These are phyloP conservation scores for Hansenula lynferdii DNA, from an alignment of 1,139 yeast species.

Conservation along the genomic window DNA sequence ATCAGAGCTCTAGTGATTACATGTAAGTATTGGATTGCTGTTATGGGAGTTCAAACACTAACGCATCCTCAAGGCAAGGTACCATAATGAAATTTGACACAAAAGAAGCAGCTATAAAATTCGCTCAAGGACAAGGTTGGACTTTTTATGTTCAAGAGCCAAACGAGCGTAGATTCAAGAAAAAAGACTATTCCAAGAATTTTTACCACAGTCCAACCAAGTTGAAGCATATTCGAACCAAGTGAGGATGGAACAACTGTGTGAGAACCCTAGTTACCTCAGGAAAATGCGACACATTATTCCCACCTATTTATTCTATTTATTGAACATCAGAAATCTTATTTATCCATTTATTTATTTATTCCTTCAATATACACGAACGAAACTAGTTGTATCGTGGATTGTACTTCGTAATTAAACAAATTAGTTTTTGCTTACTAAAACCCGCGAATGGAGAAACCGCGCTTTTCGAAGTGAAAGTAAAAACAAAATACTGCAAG, in stretches of 20 bases:
- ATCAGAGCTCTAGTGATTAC: slow-evolving; percentile 75
- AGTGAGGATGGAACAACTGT: slow-evolving; percentile 31
- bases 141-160: slow-evolving; percentile 82
- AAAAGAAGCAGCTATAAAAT: slow-evolving; percentile 72
- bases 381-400: too few species aligned
- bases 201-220: slow-evolving; percentile 68
- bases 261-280: too few species aligned
- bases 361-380: too few species aligned
- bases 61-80: slow-evolving; percentile 41
- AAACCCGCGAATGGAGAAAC: too few species aligned
- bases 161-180: slow-evolving; percentile 64
- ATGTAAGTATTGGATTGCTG: slow-evolving; percentile 36
- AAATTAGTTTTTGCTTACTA: too few species aligned
- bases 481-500: too few species aligned
- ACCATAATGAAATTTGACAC: slow-evolving; percentile 73
- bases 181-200: slow-evolving; percentile 72
- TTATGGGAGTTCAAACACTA: background rate
- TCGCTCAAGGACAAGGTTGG: slow-evolving; percentile 87
- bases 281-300: too few species aligned
- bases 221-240: slow-evolving; percentile 79
- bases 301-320: background rate
- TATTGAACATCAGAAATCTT: background rate
- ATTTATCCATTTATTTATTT: slow-evolving; percentile 5
- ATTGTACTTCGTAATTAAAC: too few species aligned
- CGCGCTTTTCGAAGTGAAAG: too few species aligned